Evolutionary conservation across 495 filamentous ascomycete genomes (phyloP), one percentile per base, ranked within the genome.

Genomic region (Venustampulla echinocandica): DNA sequence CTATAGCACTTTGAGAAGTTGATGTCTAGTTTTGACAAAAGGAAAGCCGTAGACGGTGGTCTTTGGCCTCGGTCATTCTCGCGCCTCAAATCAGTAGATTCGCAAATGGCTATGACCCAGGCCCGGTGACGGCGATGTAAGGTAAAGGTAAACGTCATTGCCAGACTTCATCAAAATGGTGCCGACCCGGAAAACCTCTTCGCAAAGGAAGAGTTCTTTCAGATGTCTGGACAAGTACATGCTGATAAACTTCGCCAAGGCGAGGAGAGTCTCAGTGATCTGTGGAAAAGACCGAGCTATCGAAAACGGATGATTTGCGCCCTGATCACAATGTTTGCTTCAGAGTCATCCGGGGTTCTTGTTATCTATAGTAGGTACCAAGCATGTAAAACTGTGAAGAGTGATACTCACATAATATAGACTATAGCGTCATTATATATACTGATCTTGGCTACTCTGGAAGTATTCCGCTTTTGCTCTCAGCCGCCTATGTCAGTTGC

Each of bases 291-390:
- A 22, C 44, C 32, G 6, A 3, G 4, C 15, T 47, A 23, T 19
- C 18, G 9, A 2, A 37, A 39, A 17, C 4, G 44, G 27, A 39
- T 47, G 19, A 4, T 37, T 6, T 10, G 10, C 18, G 32, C 19
- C 3, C 3, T 15, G 2, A 9, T 37, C 28, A 25, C 36, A 17
- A 50, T 51, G 47, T 51, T 28, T 19, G 32, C 35, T 11, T 37
- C 39, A 11, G 32, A 55, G 21, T 17, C 47, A 19, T 20, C 41
- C 15, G 52, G 52, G 17, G 47, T 19, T 36, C 40, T 42, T 13
- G 52, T 55, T 17, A 55, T 55, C 14, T 38, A 44, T 21, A 51
- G 19, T 49, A 42, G 11, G 44, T 35, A 44, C 49, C 20, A 21
- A 27, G 22, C 33, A 25, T 15, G n/a, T n/a, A n/a, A n/a, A n/a